A percentile compares a stretch with the other conserved stretches of the same genome.
phyloP scores from a whole-genome alignment of 495 filamentous ascomycete genomes.

The Lasiosphaeria miniovina region DNA sequence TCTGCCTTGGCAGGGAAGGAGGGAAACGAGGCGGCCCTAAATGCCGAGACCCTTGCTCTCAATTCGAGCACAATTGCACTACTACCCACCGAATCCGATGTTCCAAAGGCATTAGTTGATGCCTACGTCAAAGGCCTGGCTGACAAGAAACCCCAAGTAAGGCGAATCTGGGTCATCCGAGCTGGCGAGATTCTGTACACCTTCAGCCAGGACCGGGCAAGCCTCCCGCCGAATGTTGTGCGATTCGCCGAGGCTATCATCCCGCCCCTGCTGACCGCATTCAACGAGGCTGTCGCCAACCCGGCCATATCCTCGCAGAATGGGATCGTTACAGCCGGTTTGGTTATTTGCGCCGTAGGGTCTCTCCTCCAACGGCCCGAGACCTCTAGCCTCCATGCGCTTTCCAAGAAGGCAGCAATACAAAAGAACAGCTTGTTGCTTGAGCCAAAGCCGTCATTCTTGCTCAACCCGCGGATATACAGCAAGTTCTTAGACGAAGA shows the following conservation, averaged over 20 bases:
- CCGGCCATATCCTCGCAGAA: constrained; percentile 70
- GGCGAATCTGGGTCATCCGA: constrained; percentile 76
- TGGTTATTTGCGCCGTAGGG: constrained; percentile 65
- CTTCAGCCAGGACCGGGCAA: constrained; percentile 39
- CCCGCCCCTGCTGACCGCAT: constrained; percentile 66
- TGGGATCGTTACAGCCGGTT: constrained; percentile 70
- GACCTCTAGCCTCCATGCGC: constrained; percentile 36
- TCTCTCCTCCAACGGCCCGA: constrained; percentile 44
- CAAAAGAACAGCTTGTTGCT: constrained; percentile 59
- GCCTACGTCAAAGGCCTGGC: constrained; percentile 74
- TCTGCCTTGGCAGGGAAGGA: constrained; percentile 68
- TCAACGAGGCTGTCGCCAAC: constrained; percentile 72
- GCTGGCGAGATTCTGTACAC: constrained; percentile 70
- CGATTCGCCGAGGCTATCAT: constrained; percentile 59
- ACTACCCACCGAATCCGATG: constrained; percentile 53
- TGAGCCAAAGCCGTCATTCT: constrained; percentile 75
- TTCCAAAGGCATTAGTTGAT: constrained; percentile 63
- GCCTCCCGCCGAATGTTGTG: constrained; percentile 42
- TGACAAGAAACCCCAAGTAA: constrained; percentile 77
- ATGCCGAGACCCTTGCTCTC: constrained; percentile 69
- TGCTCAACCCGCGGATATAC: constrained; percentile 80
- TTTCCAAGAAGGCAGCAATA: constrained; percentile 59
- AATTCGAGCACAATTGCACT: constrained; percentile 57
- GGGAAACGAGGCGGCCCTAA: constrained; percentile 77
- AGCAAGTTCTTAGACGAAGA: constrained; percentile 75